These are phyloP conservation scores for Urostyla sp. DNA, from an alignment of 73 alveolate species.

Conservation along the genomic window DNA sequence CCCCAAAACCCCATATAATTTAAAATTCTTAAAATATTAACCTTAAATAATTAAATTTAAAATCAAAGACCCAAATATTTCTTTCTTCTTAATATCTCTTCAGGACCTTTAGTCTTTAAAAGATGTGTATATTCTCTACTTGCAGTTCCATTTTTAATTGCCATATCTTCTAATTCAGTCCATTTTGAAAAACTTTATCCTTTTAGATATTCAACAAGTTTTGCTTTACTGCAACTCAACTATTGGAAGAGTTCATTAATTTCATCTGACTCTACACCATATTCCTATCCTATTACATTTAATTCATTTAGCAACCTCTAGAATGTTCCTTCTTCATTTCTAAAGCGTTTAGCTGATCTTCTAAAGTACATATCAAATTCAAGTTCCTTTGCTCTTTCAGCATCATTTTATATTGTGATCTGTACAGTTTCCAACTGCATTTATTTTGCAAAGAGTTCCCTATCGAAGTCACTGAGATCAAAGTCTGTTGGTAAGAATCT, in stretches of 20 bases:
- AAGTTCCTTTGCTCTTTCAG: slow-evolving; percentile 1
- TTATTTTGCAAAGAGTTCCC: slow-evolving; percentile 23
- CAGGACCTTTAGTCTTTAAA: slow-evolving; percentile 14
- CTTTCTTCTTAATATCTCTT: slow-evolving; percentile 39
- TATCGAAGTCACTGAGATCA: slow-evolving; percentile 33
- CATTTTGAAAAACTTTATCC: slow-evolving; percentile 14
- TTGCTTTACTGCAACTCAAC: slow-evolving; percentile 30
- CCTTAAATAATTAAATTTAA: not conserved
- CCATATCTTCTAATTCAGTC: slow-evolving; percentile 47
- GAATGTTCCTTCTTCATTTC: slow-evolving; percentile 46
- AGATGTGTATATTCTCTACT: not conserved
- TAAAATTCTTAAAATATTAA: no score
- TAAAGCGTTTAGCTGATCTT: not conserved
- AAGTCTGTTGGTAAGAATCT: slow-evolving; percentile 18
- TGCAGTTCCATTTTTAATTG: slow-evolving; percentile 28
- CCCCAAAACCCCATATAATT: slow-evolving; percentile 50
- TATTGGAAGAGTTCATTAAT: not conserved
- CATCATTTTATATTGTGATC: slow-evolving; percentile 6
- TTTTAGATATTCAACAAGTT: slow-evolving; percentile 23
- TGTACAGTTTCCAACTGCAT: slow-evolving; percentile 13
- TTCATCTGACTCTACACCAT: slow-evolving; percentile 25
- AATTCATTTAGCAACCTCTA: slow-evolving; percentile 10
- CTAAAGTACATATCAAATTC: not conserved
- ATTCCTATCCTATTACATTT: not conserved
- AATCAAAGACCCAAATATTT: slow-evolving; percentile 31